phyloP scores from a whole-genome alignment of 1,139 yeast genomes.

The Yamadazyma triangularis region DNA sequence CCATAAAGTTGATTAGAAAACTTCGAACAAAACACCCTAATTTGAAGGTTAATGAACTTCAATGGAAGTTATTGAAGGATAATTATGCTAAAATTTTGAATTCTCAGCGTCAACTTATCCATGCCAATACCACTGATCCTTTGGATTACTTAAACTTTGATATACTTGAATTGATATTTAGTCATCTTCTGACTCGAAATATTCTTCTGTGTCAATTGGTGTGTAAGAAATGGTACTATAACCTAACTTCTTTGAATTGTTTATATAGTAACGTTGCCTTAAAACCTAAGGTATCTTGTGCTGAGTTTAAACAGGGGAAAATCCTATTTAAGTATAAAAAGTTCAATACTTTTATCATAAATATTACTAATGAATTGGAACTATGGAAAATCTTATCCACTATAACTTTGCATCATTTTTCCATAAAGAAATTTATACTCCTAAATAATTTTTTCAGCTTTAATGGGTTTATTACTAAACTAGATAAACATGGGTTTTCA shows the following conservation, averaged over 20 bases:
- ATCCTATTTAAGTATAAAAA: constrained; percentile 18
- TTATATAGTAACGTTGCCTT: constrained; percentile 23
- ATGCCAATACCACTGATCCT: constrained; percentile 19
- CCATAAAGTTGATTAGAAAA: constrained; percentile 29
- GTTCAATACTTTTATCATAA: constrained; percentile 17
- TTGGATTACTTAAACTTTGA: constrained; percentile 26
- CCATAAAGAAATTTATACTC: constrained; percentile 10
- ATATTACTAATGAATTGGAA: constrained; percentile 22
- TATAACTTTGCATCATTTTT: constrained; percentile 18
- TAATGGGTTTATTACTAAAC: constrained; percentile 19
- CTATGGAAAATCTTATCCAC: constrained; percentile 22
- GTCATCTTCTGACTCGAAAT: constrained; percentile 15
- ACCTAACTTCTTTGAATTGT: constrained; percentile 21
- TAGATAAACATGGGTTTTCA: constrained; percentile 26
- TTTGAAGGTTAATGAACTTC: constrained; percentile 22
- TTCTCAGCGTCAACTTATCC: not conserved
- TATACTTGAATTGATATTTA: constrained; percentile 24
- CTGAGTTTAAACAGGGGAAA: constrained; percentile 28
- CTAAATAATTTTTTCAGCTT: constrained; percentile 15
- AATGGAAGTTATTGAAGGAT: constrained; percentile 20
- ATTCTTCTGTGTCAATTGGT: constrained; percentile 29
- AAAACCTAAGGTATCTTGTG: constrained; percentile 20
- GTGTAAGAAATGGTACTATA: constrained; percentile 27
- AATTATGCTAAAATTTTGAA: constrained; percentile 13
- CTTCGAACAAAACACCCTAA: constrained; percentile 19